These are phyloP conservation scores for Hypoxylon sp. DNA, from an alignment of 2,329 filamentous ascomycete genomes.

Conservation along the genomic window DNA sequence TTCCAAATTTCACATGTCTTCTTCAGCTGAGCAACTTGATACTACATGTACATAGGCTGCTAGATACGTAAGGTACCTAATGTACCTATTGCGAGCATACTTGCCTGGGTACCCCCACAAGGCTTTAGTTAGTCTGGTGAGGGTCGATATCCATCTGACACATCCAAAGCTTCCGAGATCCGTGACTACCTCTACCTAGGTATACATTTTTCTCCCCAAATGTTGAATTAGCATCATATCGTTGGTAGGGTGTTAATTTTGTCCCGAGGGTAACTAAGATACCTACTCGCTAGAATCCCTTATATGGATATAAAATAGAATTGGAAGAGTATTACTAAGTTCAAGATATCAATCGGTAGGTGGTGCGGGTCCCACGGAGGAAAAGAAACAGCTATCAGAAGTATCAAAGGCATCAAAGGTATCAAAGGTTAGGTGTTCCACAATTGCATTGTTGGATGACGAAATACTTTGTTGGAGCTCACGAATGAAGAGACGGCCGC, in stretches of 20 bases:
- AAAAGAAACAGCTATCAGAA: background rate
- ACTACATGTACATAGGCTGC: too few species aligned
- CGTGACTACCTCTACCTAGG: background rate
- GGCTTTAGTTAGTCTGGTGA: background rate
- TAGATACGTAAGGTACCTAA: too few species aligned
- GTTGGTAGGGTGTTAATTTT: conserved; percentile 35
- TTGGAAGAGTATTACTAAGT: conserved; percentile 36
- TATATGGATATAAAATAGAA: background rate
- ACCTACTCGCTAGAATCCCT: background rate
- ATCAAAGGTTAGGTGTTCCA: too few species aligned
- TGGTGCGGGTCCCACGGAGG: conserved; percentile 20
- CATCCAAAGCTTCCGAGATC: conserved; percentile 11
- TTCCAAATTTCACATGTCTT: conserved; percentile 41
- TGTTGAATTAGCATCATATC: conserved; percentile 31
- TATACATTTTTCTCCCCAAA: conserved; percentile 27
- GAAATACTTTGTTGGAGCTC: conserved; percentile 25
- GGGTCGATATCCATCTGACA: conserved; percentile 19
- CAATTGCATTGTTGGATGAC: conserved; percentile 18
- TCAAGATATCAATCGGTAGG: conserved; percentile 23
- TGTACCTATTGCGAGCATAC: background rate
- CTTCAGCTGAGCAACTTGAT: conserved; percentile 34
- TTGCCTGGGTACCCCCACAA: conserved; percentile 16
- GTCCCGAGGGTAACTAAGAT: conserved; percentile 23
- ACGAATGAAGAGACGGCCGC: conserved; percentile 26
- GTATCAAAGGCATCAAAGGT: background rate